Percentiles rank a stretch among this genome's conserved stretches.
phyloP scores from a whole-genome alignment of 2,329 filamentous ascomycete genomes.

The Metarhizium album region DNA sequence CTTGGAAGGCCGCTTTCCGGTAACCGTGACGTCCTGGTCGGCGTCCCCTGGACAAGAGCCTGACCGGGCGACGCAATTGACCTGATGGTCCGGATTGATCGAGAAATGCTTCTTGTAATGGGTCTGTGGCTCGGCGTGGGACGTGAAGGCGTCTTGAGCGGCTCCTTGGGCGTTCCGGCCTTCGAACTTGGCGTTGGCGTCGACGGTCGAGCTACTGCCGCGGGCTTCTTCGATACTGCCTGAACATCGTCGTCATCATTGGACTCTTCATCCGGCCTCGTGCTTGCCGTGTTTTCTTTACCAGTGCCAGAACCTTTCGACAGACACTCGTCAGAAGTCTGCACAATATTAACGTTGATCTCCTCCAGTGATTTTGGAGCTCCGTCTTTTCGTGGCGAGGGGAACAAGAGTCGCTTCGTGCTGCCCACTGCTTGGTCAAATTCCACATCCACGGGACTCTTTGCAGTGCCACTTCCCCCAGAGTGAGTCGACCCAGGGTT shows the following conservation, averaged over 20 bases:
- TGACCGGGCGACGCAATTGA: conserved; percentile 34
- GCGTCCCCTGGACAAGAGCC: conserved; percentile 35
- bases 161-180: conserved; percentile 24
- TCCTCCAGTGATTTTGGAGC: conserved; percentile 52
- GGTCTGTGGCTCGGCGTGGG: conserved; percentile 50
- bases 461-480: conserved; percentile 42
- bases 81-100: conserved; percentile 39
- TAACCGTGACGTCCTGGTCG: conserved; percentile 31
- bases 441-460: conserved; percentile 45
- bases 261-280: conserved; percentile 8
- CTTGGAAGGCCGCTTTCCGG: conserved; percentile 25
- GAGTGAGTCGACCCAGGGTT: conserved; percentile 39
- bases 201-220: conserved; percentile 31
- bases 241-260: conserved; percentile 44
- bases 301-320: conserved; percentile 18
- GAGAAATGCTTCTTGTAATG: conserved; percentile 49
- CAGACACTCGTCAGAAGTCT: conserved; percentile 26
- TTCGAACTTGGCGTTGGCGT: conserved; percentile 41
- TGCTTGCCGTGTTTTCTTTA: conserved; percentile 34
- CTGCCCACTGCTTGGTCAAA: conserved; percentile 37
- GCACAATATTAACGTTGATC: conserved; percentile 40
- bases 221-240: conserved; percentile 58
- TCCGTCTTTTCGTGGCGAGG: conserved; percentile 59
- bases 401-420: conserved; percentile 64
- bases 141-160: conserved; percentile 54